Conservation (phyloP, 345 rosid genomes). For the Boechera stricta region DNA sequence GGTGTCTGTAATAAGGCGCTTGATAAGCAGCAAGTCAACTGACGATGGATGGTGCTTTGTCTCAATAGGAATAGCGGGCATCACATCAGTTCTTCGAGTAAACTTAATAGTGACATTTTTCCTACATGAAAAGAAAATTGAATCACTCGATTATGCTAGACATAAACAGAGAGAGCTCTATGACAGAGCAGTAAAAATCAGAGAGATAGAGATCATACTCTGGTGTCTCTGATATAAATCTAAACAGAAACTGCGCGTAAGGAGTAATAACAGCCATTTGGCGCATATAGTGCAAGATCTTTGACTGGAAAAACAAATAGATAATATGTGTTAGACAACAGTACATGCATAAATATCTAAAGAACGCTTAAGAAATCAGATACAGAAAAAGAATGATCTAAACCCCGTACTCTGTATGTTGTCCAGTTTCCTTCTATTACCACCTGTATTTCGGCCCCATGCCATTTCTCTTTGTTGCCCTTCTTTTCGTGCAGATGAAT, state of each 20-base stretch:
- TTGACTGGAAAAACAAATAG: slow-evolving; percentile 66
- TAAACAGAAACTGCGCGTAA: slow-evolving; percentile 86
- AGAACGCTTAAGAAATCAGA: slow-evolving; percentile 5
- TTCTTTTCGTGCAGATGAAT: slow-evolving; percentile 87
- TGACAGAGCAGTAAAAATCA: slow-evolving; percentile 23
- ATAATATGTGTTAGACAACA: slow-evolving; percentile 29
- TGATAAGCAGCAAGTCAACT: slow-evolving; percentile 90
- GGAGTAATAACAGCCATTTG: slow-evolving; percentile 99
- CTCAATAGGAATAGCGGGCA: slow-evolving; percentile 96
- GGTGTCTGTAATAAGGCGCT: slow-evolving; percentile 88
- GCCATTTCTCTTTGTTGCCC: slow-evolving; percentile 72
- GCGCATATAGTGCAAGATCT: slow-evolving; percentile 97
- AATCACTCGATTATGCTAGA: slow-evolving; percentile 17
- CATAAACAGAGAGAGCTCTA: slow-evolving; percentile 13
- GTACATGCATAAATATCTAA: slow-evolving; percentile 17
- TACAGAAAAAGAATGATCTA: slow-evolving; percentile 5
- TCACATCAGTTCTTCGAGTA: slow-evolving; percentile 88
- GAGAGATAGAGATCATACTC: slow-evolving; percentile 63
- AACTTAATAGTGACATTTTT: slow-evolving; percentile 84
- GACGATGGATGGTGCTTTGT: slow-evolving; percentile 98
- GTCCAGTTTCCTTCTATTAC: slow-evolving; percentile 99
- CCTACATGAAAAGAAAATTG: slow-evolving; percentile 48
- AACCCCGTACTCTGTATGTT: slow-evolving; percentile 76
- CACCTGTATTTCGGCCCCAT: slow-evolving; percentile 94
- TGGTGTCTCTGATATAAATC: slow-evolving; percentile 72